Evolutionary conservation across 805 yeast species (phyloP), one percentile per base, ranked within the genome.

Genomic region (Monosporozyma unispora): DNA sequence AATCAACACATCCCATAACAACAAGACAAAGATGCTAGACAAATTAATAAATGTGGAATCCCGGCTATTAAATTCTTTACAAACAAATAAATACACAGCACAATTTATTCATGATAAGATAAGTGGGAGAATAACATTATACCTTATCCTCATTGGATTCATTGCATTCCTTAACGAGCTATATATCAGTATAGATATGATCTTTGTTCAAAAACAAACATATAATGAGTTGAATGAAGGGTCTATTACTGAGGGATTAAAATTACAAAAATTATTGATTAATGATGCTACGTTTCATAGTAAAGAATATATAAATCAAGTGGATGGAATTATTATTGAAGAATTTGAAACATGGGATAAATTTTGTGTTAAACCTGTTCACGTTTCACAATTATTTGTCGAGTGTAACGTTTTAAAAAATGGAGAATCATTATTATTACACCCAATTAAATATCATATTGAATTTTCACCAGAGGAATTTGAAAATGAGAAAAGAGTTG

Each of bases 381-480:
- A 84, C 62, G 84, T 89, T 66, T 89, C 93, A 0, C 88, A 84
- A 63, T 71, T 84, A 0, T 79, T 79, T 53, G 76, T 80, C 5
- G 66, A 76, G 23, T 70, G 84, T 46, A 76, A 79, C 48, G 59
- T 79, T 2, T 21, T 59, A 6, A 52, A 57, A 7, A 48, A 52
- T 12, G 53, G 51, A 4, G 47, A 70, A 19, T 48, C 56, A 4
- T 42, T 60, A 12, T 47, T 62, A 22, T 53, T 54, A 5, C 64
- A 60, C 22, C 75, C 78, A 2, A 53, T 84, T 29, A 70, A 70
- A 23, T 86, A 81, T 61, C 85, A 84, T 62, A 74, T 84, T 55
- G 95, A 86, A 61, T 87, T 87, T 64, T 79, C 86, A 28, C 93
- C 95, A 0, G 90, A 83, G 56, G 95, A 87, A 57, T 86, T 79